Conservation (phyloP, 495 filamentous ascomycete species). For the Tuber melanosporum region DNA sequence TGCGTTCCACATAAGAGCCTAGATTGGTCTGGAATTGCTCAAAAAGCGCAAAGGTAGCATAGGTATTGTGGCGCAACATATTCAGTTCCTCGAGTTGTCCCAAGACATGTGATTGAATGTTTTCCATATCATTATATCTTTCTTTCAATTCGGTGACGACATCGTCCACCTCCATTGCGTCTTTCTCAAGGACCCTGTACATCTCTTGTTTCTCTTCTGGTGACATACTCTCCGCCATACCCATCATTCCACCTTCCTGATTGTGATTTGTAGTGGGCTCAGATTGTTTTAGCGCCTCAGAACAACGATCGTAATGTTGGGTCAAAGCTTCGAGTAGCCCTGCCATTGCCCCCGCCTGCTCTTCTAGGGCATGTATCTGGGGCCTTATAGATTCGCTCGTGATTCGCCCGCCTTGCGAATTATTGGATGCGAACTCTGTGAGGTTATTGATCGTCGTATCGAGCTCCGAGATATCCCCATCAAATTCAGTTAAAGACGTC, state of each 20-base stretch:
- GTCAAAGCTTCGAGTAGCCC: constrained; percentile 71
- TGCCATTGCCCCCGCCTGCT: constrained; percentile 78
- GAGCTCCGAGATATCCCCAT: constrained; percentile 58
- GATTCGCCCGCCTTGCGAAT: constrained; percentile 40
- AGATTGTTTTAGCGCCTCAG: constrained; percentile 82
- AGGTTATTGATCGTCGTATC: constrained; percentile 52
- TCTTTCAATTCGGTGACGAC: constrained; percentile 79
- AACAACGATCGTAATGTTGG: constrained; percentile 90
- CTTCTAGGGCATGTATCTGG: constrained; percentile 66
- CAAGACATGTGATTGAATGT: constrained; percentile 52
- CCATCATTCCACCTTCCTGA: constrained; percentile 53
- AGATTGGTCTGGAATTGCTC: constrained; percentile 61
- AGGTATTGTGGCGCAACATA: constrained; percentile 47
- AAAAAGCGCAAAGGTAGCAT: constrained; percentile 58
- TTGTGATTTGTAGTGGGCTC: constrained; percentile 65
- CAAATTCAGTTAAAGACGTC: constrained; percentile 45
- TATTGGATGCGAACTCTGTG: constrained; percentile 42
- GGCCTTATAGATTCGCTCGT: constrained; percentile 51
- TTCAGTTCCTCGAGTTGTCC: constrained; percentile 54
- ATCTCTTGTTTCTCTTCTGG: constrained; percentile 74
- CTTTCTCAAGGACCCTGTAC: constrained; percentile 71
- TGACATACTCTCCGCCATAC: constrained; percentile 62
- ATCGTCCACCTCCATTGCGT: constrained; percentile 81
- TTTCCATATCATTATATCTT: constrained; percentile 69
- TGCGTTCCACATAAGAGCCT: constrained; percentile 61